Evolutionary conservation across 345 rosid genomes (phyloP).

Genomic region (Dimocarpus longan): DNA sequence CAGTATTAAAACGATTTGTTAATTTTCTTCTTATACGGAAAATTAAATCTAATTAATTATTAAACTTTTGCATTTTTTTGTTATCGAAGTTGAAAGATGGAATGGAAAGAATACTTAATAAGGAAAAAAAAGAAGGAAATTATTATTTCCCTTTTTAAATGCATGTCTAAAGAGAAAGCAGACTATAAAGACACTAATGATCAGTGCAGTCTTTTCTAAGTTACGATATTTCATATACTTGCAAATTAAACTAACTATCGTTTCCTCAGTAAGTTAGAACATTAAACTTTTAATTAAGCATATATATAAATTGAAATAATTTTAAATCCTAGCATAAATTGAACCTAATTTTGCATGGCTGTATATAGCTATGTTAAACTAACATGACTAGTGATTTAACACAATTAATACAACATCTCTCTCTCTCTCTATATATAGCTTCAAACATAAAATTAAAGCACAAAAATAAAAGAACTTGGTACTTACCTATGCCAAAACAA

Average conservation of each 20-base stretch:
- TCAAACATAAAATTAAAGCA: not conserved
- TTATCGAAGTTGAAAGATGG: not conserved
- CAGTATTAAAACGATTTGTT: too few species aligned
- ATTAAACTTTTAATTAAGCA: not conserved
- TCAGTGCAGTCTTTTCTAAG: not conserved
- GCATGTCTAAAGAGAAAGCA: too few species aligned
- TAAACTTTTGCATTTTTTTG: not conserved
- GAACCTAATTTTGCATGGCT: slow-evolving; percentile 27
- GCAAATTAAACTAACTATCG: not conserved
- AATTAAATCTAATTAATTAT: too few species aligned
- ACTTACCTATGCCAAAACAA: slow-evolving; percentile 59
- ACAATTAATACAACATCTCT: too few species aligned
- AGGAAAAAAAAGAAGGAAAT: not conserved
- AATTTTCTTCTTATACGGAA: not conserved
- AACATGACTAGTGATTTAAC: too few species aligned
- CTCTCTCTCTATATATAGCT: too few species aligned
- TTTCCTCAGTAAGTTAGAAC: not conserved
- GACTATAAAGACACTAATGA: too few species aligned
- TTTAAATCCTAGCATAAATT: not conserved
- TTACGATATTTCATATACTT: not conserved
- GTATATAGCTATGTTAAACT: not conserved
- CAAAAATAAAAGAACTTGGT: slow-evolving; percentile 15
- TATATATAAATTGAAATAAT: not conserved
- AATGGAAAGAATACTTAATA: not conserved
- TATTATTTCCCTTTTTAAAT: too few species aligned